A percentile compares a stretch with the other conserved stretches of the same genome.
Evolutionary conservation across 176 grass and related monocot species (phyloP).

Genomic region (Bolboschoenus planiculmis): DNA sequence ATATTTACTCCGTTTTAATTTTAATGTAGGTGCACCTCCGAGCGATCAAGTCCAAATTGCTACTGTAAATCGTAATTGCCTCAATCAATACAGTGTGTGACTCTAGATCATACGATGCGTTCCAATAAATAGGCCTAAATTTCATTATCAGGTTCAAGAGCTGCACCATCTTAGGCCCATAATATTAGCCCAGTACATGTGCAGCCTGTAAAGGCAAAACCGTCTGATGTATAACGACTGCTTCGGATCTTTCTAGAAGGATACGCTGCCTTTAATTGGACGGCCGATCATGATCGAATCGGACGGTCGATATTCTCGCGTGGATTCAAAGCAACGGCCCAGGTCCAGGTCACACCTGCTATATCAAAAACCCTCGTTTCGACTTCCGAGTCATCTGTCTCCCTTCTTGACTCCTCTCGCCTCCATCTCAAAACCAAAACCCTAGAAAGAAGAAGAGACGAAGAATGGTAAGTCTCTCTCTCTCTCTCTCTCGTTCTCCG

Average conservation of each 20-base stretch:
- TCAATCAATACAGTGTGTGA: too few relatives aligned
- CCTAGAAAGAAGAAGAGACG: background rate
- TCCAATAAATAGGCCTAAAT: background rate
- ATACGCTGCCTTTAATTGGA: background rate
- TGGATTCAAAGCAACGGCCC: slow-evolving; percentile 20
- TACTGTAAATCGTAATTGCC: too few relatives aligned
- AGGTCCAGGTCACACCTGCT: background rate
- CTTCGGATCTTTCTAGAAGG: background rate
- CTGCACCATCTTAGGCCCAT: background rate
- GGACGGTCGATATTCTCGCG: slow-evolving; percentile 23
- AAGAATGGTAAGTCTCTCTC: background rate
- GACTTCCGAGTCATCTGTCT: background rate
- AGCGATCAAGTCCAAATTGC: background rate
- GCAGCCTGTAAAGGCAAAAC: background rate
- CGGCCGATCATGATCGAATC: background rate
- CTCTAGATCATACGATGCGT: background rate
- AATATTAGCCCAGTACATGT: background rate
- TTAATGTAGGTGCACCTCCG: too few relatives aligned
- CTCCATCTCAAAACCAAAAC: slow-evolving; percentile 2
- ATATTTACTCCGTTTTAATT: too few relatives aligned
- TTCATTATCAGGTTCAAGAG: background rate
- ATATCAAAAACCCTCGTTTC: background rate
- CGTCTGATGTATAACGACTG: slow-evolving; percentile 7
- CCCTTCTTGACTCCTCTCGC: background rate
- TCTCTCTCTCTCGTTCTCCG: background rate